Evolutionary conservation across 148 eudicot genomes (phyloP), one percentile per base, ranked within the genome.

Genomic region (Cornus controversa): DNA sequence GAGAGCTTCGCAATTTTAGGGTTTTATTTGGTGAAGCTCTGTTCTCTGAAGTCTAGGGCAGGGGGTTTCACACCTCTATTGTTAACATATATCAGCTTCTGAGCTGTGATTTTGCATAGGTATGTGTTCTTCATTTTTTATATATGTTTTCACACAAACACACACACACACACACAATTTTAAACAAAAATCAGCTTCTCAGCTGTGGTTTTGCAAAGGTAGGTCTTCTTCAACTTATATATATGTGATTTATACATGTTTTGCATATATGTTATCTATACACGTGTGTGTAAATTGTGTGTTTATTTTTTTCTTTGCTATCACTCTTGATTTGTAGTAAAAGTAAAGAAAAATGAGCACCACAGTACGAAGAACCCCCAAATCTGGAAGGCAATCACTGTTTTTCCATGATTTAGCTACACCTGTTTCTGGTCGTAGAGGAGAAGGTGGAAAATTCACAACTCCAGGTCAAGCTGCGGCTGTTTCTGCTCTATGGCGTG

Each of bases 401-500:
- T 91, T 93, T 77, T 89, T 87, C 78, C 94, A 90, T 58, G 99
- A 96, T 82, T 83, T 96, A 83, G 92, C 97, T 2, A 79, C 99
- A 0, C 98, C 99, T 0, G 86, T 95, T 7, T 83, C 98, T 8
- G 84, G 87, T n/a, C 85, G 93, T 50, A 84, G 92, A 81, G 92
- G 86, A 47, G 82, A 80, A 27, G 6, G 9, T n/a, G 83, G 94
- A 10, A 93, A 90, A 71, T 93, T 96, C 85, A 78, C 97, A 5
- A 93, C 91, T 16, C 87, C 99, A 0, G 97, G 98, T 23, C 99
- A 96, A 78, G 95, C 98, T 1, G 97, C 99, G 0, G 97, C 99
- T 28, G 98, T 93, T 71, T 93, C 99, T 0, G 99, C 99, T 27
- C 84, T 93, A 7, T 96, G 99, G 99, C 93, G 90, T 31, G 99